Conservation (phyloP, 495 filamentous ascomycete genomes). For the Amniculicola lignicola region DNA sequence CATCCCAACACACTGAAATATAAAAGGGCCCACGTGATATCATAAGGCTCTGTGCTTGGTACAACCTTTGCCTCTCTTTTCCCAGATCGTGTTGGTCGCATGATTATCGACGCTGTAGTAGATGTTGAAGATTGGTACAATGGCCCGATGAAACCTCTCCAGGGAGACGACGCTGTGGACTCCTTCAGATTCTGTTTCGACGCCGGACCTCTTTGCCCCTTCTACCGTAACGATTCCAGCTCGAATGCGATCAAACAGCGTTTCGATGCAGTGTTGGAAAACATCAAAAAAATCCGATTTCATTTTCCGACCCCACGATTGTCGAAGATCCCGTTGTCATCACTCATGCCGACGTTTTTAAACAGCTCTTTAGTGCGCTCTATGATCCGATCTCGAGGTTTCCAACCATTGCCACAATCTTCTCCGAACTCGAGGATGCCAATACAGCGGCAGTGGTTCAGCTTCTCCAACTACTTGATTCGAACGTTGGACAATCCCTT, state of each 20-base stretch:
- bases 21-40: too few relatives aligned
- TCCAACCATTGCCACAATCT: background rate
- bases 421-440: background rate
- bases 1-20: too few relatives aligned
- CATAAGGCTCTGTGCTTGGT: constrained; percentile 34
- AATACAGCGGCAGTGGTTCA: background rate
- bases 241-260: background rate
- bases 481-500: background rate
- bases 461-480: background rate
- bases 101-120: constrained; percentile 28
- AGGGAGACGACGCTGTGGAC: constrained; percentile 51
- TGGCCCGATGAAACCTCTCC: constrained; percentile 45
- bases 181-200: constrained; percentile 51
- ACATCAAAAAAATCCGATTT: background rate
- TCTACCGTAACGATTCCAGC: constrained; percentile 31
- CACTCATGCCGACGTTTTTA: background rate
- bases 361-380: background rate
- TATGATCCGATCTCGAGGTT: background rate
- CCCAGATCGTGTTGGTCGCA: constrained; percentile 14
- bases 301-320: background rate
- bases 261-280: background rate
- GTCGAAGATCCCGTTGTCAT: background rate
- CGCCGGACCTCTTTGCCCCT: constrained; percentile 44
- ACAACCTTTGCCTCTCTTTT: constrained; percentile 36
- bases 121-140: constrained; percentile 39